Evolutionary conservation across 139 green algal genomes (phyloP), one percentile per base, ranked within the genome.

Genomic region (Yamagishiella unicocca): DNA sequence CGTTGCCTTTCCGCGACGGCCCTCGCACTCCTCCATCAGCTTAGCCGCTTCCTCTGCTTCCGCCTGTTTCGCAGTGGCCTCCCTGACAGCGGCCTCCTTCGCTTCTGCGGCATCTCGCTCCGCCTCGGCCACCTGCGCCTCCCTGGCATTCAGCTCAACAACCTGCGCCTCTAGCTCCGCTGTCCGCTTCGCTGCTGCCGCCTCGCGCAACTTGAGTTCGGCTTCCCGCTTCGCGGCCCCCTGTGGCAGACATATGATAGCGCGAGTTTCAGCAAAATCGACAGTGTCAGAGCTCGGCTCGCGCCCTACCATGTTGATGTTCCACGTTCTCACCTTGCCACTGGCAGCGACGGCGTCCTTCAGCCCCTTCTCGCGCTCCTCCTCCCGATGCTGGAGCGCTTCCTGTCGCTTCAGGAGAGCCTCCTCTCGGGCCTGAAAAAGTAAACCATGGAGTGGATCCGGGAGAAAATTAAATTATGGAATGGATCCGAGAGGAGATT

Each of bases 391-490:
- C 8, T 19, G 19, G 21, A 84, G 55, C 27, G 14, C 37, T 42
- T 75, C 79, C 79, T 55, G 55, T 7, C 77, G 77, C 75, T 77
- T 78, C 5, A 35, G 21, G 37, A 77, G 33, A 0, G 43, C 81
- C 22, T 24, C 67, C 66, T 79, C 81, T 4, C 66, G 64, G 61
- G 67, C 35, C 75, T 71, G 33, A 37, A 25, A 62, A 25, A 74
- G 31, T n/a, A n/a, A n/a, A n/a, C n/a, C n/a, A n/a, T n/a, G n/a
- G n/a, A n/a, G n/a, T n/a, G n/a, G n/a, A n/a, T n/a, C n/a, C n/a
- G n/a, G n/a, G n/a, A n/a, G n/a, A n/a, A n/a, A n/a, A n/a, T n/a
- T n/a, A n/a, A n/a, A n/a, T n/a, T n/a, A n/a, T n/a, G n/a, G n/a
- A n/a, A n/a, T n/a, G n/a, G n/a, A n/a, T n/a, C n/a, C n/a, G n/a